Evolutionary conservation across 768 basidiomycete species (phyloP).

Genomic region (Lentinula raphanica): DNA sequence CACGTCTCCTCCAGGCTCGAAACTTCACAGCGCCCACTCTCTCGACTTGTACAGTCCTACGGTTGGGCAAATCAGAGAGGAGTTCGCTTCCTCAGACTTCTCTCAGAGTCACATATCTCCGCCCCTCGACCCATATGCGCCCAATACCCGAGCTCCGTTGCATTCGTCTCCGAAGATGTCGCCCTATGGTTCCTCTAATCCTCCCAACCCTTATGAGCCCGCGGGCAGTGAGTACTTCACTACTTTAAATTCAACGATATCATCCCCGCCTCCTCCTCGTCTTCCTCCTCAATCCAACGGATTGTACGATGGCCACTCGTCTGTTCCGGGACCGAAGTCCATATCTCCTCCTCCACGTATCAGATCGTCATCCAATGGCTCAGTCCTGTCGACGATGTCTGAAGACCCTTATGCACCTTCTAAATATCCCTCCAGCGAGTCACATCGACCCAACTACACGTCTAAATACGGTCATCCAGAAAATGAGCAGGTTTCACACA

Average conservation of each 20-base stretch:
- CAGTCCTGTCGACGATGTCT: slow-evolving; percentile 29
- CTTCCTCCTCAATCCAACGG: neutral
- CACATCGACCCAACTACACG: slow-evolving; percentile 20
- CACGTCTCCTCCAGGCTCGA: neutral
- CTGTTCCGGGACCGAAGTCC: slow-evolving; percentile 8
- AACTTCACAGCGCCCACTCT: neutral
- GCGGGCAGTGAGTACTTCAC: neutral
- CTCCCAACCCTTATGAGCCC: neutral
- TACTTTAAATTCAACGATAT: neutral
- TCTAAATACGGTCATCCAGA: slow-evolving; percentile 22
- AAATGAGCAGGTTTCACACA: slow-evolving; percentile 10
- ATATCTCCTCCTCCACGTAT: slow-evolving; percentile 17
- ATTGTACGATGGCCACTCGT: slow-evolving; percentile 2
- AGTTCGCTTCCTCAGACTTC: neutral
- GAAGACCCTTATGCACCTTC: slow-evolving; percentile 33
- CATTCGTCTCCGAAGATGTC: neutral
- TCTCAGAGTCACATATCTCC: neutral
- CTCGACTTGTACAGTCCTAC: neutral
- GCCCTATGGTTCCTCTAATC: neutral
- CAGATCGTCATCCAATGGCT: slow-evolving; percentile 43
- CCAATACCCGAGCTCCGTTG: neutral
- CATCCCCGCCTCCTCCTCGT: neutral
- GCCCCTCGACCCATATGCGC: neutral
- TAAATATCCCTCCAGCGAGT: slow-evolving; percentile 21
- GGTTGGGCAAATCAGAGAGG: neutral